Base-by-base conservation (phyloP, 164 flowering plant genomes). In the Piper longum region DNA sequence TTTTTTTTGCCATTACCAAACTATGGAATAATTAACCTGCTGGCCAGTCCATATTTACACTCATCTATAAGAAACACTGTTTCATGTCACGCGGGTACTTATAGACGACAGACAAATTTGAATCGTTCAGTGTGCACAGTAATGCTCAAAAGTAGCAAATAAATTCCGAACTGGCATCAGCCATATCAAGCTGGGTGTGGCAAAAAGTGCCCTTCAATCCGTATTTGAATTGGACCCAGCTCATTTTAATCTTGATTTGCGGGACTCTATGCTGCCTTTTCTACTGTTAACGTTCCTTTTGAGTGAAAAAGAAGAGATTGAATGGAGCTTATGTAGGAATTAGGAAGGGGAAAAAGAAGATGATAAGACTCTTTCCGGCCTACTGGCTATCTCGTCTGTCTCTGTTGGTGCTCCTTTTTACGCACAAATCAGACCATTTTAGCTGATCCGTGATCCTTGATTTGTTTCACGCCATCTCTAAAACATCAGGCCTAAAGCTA, bases 281-380 rank as follows among this genome's bases (percentile, higher is more conserved):
- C 11, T 4, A 56, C 36, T 56, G 39, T 56, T 17, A 56, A 8
- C 59, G n/a, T 16, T 56, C 39, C 39, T 26, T 17, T 56, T 16
- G 4, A 17, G 17, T 56, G 59, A 56, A 56, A 56, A 17, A 19
- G 17, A 9, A 26, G 14, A 8, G 14, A 48, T 9, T 48, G 52
- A 18, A 57, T 13, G 57, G 57, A 16, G 57, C 57, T 62, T 61
- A 58, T 57, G 64, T 65, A 59, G 45, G 55, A n/a, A 60, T 14
- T 62, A 54, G 60, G 40, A 63, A 61, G 59, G 60, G 39, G 51
- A 51, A 54, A 44, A 60, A 26, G 19, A 41, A 56, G 57, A 73
- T 64, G 70, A 69, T 60, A 75, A 67, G 85, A 70, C 72, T 75
- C 76, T 74, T 76, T 73, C 57, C 66, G 66, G 78, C 68, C 72